phyloP scores from a whole-genome alignment of 2,329 filamentous ascomycete genomes.

The Diaporthe citri region DNA sequence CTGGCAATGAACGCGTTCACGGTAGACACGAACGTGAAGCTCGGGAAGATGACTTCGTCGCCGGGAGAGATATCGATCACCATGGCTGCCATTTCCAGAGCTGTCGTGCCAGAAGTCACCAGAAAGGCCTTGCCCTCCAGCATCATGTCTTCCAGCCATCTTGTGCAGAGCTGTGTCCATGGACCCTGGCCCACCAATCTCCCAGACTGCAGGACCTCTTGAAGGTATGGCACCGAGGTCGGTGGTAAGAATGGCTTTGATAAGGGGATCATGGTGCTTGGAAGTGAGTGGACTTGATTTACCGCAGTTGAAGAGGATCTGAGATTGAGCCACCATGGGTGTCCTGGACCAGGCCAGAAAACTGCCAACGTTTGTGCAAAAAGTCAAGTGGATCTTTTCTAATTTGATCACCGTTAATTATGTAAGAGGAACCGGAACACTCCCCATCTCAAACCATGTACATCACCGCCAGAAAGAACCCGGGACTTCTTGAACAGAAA shows the following conservation, averaged over 20 bases:
- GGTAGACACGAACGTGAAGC: not conserved
- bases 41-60: not conserved
- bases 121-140: not conserved
- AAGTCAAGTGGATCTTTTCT: too few relatives aligned
- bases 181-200: not conserved
- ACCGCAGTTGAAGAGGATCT: not conserved
- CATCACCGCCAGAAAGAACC: too few relatives aligned
- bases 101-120: not conserved
- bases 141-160: not conserved
- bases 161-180: not conserved
- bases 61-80: not conserved
- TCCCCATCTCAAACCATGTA: too few relatives aligned
- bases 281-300: not conserved
- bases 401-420: too few relatives aligned
- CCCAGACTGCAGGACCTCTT: not conserved
- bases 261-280: not conserved
- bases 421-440: too few relatives aligned
- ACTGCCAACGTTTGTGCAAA: too few relatives aligned
- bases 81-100: conserved; percentile 1
- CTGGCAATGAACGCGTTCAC: not conserved
- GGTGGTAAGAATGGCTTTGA: not conserved
- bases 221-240: not conserved
- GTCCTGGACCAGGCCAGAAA: not conserved
- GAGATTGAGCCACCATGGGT: not conserved
- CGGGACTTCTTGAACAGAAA: too few relatives aligned